Evolutionary conservation across 371 early-diverging fungal species (phyloP).

Genomic region (Dentiscutata heterogama): DNA sequence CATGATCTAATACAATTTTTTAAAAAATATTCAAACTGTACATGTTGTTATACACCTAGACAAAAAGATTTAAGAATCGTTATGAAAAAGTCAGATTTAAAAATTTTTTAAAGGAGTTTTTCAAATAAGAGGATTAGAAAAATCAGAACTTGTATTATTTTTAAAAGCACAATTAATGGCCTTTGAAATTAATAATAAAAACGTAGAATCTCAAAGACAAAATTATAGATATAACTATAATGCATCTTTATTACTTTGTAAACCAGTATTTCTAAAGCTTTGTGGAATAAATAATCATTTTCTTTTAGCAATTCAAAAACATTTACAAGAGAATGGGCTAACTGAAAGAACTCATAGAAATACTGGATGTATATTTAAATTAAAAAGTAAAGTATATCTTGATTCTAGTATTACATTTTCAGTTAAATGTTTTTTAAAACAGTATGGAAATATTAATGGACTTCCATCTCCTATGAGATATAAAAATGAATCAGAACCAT

Average conservation of each 20-base stretch:
- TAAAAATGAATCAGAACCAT: conserved; percentile 7
- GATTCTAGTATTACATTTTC: neutral
- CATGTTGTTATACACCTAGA: neutral
- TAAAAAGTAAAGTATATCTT: neutral
- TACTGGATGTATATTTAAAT: neutral
- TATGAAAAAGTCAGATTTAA: conserved; percentile 6
- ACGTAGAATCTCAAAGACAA: neutral
- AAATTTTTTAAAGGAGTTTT: neutral
- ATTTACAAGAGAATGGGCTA: neutral
- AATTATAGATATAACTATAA: conserved; percentile 10
- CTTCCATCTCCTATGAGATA: neutral
- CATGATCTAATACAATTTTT: conserved; percentile 22
- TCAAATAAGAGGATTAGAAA: neutral
- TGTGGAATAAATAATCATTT: neutral
- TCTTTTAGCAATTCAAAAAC: neutral
- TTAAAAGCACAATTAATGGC: conserved; percentile 5
- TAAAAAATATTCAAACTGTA: neutral
- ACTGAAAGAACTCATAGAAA: conserved; percentile 8
- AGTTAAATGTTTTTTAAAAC: neutral
- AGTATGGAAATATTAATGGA: neutral
- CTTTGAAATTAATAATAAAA: neutral
- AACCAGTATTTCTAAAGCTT: neutral
- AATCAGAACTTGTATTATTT: conserved; percentile 9
- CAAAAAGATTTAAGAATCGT: conserved; percentile 6
- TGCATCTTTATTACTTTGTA: neutral